phyloP scores from a whole-genome alignment of 176 grass and related monocot species.

The Sorghum bicolor region DNA sequence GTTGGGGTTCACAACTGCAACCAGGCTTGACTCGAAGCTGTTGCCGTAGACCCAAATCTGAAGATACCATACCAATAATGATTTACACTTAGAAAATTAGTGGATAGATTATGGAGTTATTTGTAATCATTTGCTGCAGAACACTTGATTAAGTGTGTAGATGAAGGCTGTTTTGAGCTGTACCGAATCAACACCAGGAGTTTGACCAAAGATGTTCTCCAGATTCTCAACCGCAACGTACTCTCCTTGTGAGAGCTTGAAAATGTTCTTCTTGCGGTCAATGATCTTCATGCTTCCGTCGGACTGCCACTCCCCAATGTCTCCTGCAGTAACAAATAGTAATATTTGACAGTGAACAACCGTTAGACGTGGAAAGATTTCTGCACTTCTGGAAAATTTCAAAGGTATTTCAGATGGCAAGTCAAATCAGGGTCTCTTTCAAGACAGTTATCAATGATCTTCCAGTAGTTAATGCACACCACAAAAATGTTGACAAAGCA shows the following conservation, averaged over 20 bases:
- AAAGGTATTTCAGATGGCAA: not conserved
- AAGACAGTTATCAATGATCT: not conserved
- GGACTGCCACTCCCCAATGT: conserved; percentile 93
- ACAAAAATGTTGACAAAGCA: conserved; percentile 16
- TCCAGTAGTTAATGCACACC: not conserved
- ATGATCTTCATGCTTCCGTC: conserved; percentile 97
- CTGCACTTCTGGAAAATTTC: not conserved
- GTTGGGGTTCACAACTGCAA: conserved; percentile 83
- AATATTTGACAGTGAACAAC: conserved; percentile 16
- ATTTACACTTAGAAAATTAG: not conserved
- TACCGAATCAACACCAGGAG: conserved; percentile 83
- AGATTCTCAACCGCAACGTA: conserved; percentile 96
- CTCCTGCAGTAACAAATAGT: conserved; percentile 58
- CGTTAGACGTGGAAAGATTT: not conserved
- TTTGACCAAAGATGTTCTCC: conserved; percentile 88
- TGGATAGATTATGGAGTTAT: not conserved
- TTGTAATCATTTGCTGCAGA: not conserved
- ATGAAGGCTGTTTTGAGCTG: conserved; percentile 1
- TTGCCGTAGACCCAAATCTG: conserved; percentile 98
- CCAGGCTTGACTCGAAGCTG: conserved; percentile 85
- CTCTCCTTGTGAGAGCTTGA: conserved; percentile 98
- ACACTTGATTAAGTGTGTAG: not conserved
- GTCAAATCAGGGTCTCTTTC: not conserved
- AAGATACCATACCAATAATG: not conserved
- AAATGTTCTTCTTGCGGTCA: conserved; percentile 98